Base-by-base conservation (phyloP, 306 rosid genomes). In the Fagus sylvatica region DNA sequence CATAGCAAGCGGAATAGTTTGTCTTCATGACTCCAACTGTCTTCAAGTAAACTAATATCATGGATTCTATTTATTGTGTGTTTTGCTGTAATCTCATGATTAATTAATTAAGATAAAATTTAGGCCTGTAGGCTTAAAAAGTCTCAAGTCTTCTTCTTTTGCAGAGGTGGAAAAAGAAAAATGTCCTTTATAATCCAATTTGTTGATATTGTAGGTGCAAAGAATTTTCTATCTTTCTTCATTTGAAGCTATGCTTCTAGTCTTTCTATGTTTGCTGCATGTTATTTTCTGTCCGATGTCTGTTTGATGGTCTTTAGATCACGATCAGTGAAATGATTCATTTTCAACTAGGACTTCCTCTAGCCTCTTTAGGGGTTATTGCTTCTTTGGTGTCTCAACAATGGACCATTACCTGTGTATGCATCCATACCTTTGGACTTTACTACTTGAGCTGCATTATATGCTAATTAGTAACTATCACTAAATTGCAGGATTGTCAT, bases 1-100 rank as follows among this genome's bases (percentile, higher is more conserved):
- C 65, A 28, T 61, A 74, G 70, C 72, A 53, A 8, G 76, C 78
- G 74, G 68, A 74, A 76, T 55, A n/a, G 59, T 74, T 65, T 66
- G 17, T 67, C 56, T 72, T 36, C 49, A 48, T 40, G 60, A 65
- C 12, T 9, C 42, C 65, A 54, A 37, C 51, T 57, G n/a, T 43
- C 40, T 43, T n/a, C 17, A 55, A 37, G 51, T 46, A 46, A 46
- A 46, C 11, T 46, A 13, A 46, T 46, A 36, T 17, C 70, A 6
- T 9, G 70, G 70, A 12, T 59, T 39, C 32, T 65, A n/a, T 37
- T 16, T 65, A 37, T 3, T 65, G 70, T 65, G 70, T 34, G 46
- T 37, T 65, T 15, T 9, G 5, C 5, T 57, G 16, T 57, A 19
- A 57, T 57, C 7, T 57, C 32, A 57, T 57, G 12, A 17, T 65